Percentiles rank a stretch among this genome's conserved stretches.
phyloP scores from a whole-genome alignment of 495 filamentous ascomycete genomes.

The Penicillium mononematosum region DNA sequence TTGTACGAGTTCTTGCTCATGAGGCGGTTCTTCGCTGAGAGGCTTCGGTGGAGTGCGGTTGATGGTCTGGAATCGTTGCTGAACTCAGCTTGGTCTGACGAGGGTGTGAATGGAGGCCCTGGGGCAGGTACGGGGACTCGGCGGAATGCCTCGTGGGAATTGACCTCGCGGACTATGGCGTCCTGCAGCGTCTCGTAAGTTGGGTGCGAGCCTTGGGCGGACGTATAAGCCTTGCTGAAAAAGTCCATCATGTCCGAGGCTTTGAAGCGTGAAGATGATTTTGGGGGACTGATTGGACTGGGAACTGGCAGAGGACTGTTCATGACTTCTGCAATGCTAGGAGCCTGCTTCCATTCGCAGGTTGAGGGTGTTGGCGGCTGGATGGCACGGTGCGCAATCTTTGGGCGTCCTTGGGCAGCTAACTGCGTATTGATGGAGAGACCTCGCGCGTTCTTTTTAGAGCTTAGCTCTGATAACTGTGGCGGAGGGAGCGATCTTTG shows the following conservation, averaged over 20 bases:
- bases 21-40: constrained; percentile 23
- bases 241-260: constrained; percentile 46
- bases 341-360: constrained; percentile 27
- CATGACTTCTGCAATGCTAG: constrained; percentile 49
- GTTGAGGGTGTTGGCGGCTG: constrained; percentile 43
- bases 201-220: constrained; percentile 35
- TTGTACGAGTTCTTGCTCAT: constrained; percentile 37
- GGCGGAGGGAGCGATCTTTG: constrained; percentile 19
- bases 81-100: constrained; percentile 27
- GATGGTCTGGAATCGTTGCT: constrained; percentile 7
- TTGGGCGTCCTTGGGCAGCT: constrained; percentile 31
- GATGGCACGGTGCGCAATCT: constrained; percentile 42
- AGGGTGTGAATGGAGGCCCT: constrained; percentile 41
- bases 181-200: constrained; percentile 48
- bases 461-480: constrained; percentile 19
- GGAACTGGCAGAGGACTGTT: constrained; percentile 38
- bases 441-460: constrained; percentile 43
- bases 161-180: constrained; percentile 49
- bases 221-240: constrained; percentile 41
- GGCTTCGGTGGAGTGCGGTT: constrained; percentile 21
- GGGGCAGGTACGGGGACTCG: constrained; percentile 37
- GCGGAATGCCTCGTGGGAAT: constrained; percentile 49
- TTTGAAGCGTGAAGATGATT: constrained; percentile 31
- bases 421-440: constrained; percentile 47
- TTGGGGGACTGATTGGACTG: constrained; percentile 21